A percentile compares a stretch with the other conserved stretches of the same genome.
phyloP scores from a whole-genome alignment of 805 yeast genomes.

The Candida loeiensis region DNA sequence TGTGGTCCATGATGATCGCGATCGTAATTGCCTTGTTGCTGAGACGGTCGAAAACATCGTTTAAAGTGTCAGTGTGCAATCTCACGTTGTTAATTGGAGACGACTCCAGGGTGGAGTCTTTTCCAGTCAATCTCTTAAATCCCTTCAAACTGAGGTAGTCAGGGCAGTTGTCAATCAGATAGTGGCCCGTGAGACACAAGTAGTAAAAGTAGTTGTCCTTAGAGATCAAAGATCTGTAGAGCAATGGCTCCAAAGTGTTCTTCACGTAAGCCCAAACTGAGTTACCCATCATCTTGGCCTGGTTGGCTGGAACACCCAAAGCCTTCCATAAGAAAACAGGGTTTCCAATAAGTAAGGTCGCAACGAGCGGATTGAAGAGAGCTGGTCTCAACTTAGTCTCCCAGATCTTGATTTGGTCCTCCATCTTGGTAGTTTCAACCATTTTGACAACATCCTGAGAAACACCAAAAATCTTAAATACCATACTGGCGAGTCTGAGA shows the following conservation, averaged over 20 bases:
- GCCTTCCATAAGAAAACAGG: conserved; percentile 88
- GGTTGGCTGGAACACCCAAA: conserved; percentile 83
- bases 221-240: conserved; percentile 59
- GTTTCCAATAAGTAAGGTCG: conserved; percentile 68
- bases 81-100: conserved; percentile 68
- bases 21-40: conserved; percentile 61
- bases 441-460: conserved; percentile 49
- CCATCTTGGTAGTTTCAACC: conserved; percentile 54
- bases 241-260: conserved; percentile 76
- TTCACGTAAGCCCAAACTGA: conserved; percentile 68
- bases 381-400: conserved; percentile 59
- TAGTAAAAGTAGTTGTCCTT: conserved; percentile 77
- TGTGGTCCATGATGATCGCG: conserved; percentile 85
- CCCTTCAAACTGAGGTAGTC: conserved; percentile 64
- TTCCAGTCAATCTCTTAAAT: conserved; percentile 45
- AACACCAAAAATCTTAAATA: conserved; percentile 57
- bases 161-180: conserved; percentile 66
- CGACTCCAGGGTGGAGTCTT: conserved; percentile 14
- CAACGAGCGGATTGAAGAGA: conserved; percentile 65
- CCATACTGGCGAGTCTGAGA: conserved; percentile 57
- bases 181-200: conserved; percentile 59
- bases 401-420: conserved; percentile 68
- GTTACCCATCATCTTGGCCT: conserved; percentile 74
- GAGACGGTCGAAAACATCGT: conserved; percentile 69
- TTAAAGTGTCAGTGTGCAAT: conserved; percentile 74